These are phyloP conservation scores for Nakazawaea ambrosiae DNA, from an alignment of 805 yeast genomes.

Conservation along the genomic window DNA sequence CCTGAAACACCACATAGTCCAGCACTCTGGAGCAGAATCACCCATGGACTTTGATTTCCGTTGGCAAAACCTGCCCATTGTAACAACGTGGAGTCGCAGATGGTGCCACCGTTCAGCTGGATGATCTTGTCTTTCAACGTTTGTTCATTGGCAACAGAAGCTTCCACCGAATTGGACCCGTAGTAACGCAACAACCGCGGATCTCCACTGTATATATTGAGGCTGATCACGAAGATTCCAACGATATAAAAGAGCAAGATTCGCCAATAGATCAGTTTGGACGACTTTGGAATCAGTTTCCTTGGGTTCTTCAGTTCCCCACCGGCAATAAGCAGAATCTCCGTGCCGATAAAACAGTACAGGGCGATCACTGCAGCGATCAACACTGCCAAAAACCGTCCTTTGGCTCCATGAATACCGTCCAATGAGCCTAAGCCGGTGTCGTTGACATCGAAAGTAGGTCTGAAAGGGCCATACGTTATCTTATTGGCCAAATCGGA, in stretches of 20 bases:
- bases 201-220: slow-evolving; percentile 74
- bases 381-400: slow-evolving; percentile 53
- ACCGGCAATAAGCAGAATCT: slow-evolving; percentile 76
- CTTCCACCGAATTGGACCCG: slow-evolving; percentile 20
- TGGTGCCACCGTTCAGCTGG: slow-evolving; percentile 19
- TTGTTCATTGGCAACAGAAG: slow-evolving; percentile 12
- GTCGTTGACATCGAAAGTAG: slow-evolving; percentile 62
- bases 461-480: slow-evolving; percentile 69
- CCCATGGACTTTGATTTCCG: slow-evolving; percentile 52
- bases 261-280: slow-evolving; percentile 68
- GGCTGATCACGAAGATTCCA: slow-evolving; percentile 61
- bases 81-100: slow-evolving; percentile 17
- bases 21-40: slow-evolving; percentile 47
- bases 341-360: slow-evolving; percentile 78
- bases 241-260: slow-evolving; percentile 58
- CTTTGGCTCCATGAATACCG: slow-evolving; percentile 60
- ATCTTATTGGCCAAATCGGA: slow-evolving; percentile 36
- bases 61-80: slow-evolving; percentile 31
- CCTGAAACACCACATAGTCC: slow-evolving; percentile 45
- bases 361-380: slow-evolving; percentile 60
- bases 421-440: slow-evolving; percentile 42
- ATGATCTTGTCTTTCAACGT: slow-evolving; percentile 12
- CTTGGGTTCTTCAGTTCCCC: slow-evolving; percentile 81
- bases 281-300: slow-evolving; percentile 75
- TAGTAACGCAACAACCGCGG: slow-evolving; percentile 59